These are phyloP conservation scores for Endocladia muricata DNA, from an alignment of 31 red algal genomes.

Conservation along the genomic window DNA sequence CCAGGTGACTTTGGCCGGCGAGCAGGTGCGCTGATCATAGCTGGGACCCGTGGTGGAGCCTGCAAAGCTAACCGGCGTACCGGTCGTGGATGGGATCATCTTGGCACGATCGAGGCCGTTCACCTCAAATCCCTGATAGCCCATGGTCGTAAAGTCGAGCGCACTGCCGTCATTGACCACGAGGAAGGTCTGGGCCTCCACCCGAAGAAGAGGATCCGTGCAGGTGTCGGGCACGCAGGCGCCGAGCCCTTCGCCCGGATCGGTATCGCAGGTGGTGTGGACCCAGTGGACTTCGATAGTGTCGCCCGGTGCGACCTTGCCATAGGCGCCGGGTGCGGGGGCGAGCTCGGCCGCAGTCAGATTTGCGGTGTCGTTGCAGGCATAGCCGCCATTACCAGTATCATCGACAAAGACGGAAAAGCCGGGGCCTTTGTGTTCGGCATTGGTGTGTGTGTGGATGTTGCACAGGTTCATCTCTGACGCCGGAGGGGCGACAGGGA, in stretches of 20 bases:
- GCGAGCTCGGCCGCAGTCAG: background rate
- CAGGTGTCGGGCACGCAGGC: background rate
- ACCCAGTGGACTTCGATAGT: background rate
- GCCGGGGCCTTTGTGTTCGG: background rate
- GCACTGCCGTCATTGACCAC: background rate
- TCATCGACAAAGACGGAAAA: background rate
- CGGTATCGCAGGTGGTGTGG: background rate
- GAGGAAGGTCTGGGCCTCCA: background rate
- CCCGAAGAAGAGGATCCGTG: background rate
- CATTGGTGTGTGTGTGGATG: background rate
- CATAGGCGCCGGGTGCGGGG: background rate
- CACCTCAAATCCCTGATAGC: background rate
- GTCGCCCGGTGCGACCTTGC: background rate
- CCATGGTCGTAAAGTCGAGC: background rate
- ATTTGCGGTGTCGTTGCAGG: background rate
- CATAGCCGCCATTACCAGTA: background rate
- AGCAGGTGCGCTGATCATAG: background rate
- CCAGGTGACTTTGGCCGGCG: background rate
- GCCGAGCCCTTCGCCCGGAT: background rate
- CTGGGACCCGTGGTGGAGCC: background rate
- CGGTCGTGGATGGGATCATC: background rate
- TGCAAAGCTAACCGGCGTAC: background rate
- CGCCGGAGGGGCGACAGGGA: background rate
- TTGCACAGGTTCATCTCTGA: conserved; percentile 1
- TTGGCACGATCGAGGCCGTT: background rate